phyloP scores from a whole-genome alignment of 345 rosid species.

The Gossypium australe region DNA sequence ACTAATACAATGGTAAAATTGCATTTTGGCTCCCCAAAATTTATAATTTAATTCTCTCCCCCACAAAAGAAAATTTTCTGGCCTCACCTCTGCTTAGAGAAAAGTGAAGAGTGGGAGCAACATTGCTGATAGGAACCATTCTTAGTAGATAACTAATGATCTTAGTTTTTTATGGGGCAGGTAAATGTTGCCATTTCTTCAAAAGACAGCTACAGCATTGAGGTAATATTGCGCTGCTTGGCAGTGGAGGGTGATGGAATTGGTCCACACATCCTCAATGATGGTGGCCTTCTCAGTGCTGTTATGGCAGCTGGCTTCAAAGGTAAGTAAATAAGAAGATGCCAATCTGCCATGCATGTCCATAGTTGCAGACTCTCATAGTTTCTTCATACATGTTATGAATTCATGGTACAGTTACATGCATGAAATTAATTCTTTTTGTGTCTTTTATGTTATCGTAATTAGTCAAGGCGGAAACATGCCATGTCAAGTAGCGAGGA shows the following conservation, averaged over 20 bases:
- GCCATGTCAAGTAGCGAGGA: background rate
- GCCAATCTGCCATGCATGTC: slow-evolving; percentile 15
- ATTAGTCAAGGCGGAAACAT: background rate
- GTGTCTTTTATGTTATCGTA: background rate
- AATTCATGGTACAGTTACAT: background rate
- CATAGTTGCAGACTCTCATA: background rate
- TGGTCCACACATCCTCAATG: slow-evolving; percentile 51
- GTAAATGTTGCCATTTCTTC: slow-evolving; percentile 72
- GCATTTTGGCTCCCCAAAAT: too few species aligned
- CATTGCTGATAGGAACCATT: background rate
- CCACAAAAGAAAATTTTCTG: too few species aligned
- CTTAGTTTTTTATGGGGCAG: slow-evolving; percentile 31
- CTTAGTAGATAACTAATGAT: background rate
- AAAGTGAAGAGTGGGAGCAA: background rate
- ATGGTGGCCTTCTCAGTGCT: slow-evolving; percentile 80
- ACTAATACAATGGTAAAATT: too few species aligned
- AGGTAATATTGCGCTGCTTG: slow-evolving; percentile 81
- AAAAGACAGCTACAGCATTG: slow-evolving; percentile 70
- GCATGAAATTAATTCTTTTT: background rate
- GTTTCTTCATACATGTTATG: slow-evolving; percentile 1
- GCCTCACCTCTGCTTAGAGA: too few species aligned
- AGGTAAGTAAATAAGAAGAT: slow-evolving; percentile 41
- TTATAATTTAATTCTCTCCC: too few species aligned
- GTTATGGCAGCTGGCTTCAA: slow-evolving; percentile 91
- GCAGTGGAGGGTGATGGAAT: slow-evolving; percentile 90